A percentile compares a stretch with the other conserved stretches of the same genome.
Evolutionary conservation across 1,139 yeast genomes (phyloP).

Genomic region (Meyerozyma athensensis): DNA sequence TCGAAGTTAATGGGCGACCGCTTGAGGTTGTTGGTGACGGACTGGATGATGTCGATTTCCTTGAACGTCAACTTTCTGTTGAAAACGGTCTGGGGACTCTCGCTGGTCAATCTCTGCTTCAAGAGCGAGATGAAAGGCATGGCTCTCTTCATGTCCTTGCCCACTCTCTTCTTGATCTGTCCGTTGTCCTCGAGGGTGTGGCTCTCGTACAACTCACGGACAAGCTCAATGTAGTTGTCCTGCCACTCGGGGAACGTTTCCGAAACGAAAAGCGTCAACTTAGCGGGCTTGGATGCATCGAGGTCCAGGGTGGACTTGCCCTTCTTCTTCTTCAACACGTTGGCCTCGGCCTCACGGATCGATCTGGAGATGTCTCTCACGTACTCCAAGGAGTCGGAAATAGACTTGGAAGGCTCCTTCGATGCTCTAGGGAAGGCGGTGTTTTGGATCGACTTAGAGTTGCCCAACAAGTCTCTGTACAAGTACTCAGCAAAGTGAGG

Average conservation of each 20-base stretch:
- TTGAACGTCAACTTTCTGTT: conserved; percentile 80
- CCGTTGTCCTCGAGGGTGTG: conserved; percentile 59
- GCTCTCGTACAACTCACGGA: conserved; percentile 68
- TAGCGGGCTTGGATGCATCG: conserved; percentile 69
- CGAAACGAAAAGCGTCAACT: conserved; percentile 68
- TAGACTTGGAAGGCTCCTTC: conserved; percentile 57
- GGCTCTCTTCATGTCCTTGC: conserved; percentile 87
- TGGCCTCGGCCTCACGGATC: conserved; percentile 90
- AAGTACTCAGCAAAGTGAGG: conserved; percentile 94
- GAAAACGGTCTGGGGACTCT: conserved; percentile 72
- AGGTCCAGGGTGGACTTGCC: conserved; percentile 70
- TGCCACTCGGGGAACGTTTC: conserved; percentile 96
- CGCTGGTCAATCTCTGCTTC: conserved; percentile 70
- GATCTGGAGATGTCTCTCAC: conserved; percentile 74
- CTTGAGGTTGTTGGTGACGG: conserved; percentile 51
- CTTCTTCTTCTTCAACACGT: conserved; percentile 85
- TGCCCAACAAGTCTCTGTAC: conserved; percentile 74
- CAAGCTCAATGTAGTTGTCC: conserved; percentile 77
- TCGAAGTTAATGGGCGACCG: conserved; percentile 63
- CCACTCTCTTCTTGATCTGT: conserved; percentile 56
- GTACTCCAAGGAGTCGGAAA: conserved; percentile 68
- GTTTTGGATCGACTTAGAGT: conserved; percentile 57
- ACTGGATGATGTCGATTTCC: conserved; percentile 65
- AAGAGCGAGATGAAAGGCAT: conserved; percentile 92
- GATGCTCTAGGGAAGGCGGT: conserved; percentile 75